Evolutionary conservation across 352 stramenopile genomes (phyloP), one percentile per base, ranked within the genome.

Genomic region (Peronospora farinosa): DNA sequence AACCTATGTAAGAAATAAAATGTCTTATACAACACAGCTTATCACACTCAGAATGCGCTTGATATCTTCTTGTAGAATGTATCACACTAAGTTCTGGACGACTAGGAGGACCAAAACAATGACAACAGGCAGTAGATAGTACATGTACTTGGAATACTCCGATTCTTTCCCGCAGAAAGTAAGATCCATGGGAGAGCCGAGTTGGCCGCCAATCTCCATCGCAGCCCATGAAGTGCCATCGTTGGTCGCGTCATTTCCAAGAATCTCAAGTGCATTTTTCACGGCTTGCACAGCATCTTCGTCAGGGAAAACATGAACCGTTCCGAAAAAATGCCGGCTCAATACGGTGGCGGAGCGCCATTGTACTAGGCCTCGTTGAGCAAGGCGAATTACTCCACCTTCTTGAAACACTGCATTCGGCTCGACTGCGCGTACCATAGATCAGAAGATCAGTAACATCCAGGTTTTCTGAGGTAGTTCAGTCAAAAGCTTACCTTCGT

Each of bases 251-350:
- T 44, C 35, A 21, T 38, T 35, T 21, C 72, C 73, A 21, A 86
- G 63, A 30, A 88, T 74, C 54, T 88, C 74, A 35, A 85, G 61
- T 16, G 78, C 75, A 38, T 72, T 74, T 40, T 81, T 69, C 32
- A 74, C 67, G 15, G 55, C 67, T 27, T 67, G 43, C 27, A 40
- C 49, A 19, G 46, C 44, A 41, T 82, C 62, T 50, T 82, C 77
- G 12, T 79, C 71, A 4, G 59, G 60, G 32, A 85, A 77, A 17
- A 81, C 58, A 40, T 85, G 57, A 36, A 65, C 47, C 35, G 50
- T 69, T 33, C 45, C 61, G 9, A 39, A 55, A 60, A 71, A 78
- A 58, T 62, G 67, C 39, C 33, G 47, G 33, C 63, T 78, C 42
- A 33, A 57, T 21, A 13, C 36, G 17, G 40, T 47, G 54, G 21